These are phyloP conservation scores for Carex cristatella DNA, from an alignment of 176 grass and related monocot species.

Conservation along the genomic window DNA sequence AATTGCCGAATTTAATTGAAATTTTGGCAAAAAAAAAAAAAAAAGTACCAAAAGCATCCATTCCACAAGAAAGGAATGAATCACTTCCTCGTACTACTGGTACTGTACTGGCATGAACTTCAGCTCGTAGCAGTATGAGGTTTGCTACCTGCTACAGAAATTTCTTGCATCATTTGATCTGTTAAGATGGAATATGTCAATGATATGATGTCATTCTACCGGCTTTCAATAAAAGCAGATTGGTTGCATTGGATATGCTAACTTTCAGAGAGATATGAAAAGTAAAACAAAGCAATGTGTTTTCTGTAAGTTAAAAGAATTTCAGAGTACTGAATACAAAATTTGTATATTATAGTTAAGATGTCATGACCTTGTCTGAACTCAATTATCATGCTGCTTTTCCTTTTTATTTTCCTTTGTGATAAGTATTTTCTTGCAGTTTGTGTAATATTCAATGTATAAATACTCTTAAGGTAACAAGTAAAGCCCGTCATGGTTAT, in stretches of 20 bases:
- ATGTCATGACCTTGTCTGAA: background rate
- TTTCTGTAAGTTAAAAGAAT: background rate
- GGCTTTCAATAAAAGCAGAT: background rate
- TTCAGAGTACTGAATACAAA: background rate
- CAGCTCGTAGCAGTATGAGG: background rate
- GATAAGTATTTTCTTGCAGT: background rate
- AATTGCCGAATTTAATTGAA: background rate
- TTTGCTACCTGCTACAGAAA: background rate
- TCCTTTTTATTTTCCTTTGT: background rate
- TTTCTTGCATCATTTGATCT: background rate
- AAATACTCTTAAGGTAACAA: conserved; percentile 4
- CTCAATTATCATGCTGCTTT: background rate
- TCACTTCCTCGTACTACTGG: background rate
- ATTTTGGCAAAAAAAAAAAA: background rate
- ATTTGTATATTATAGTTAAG: background rate
- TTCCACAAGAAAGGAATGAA: background rate
- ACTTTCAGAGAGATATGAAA: too few relatives aligned
- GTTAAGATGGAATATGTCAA: background rate
- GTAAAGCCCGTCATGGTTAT: background rate
- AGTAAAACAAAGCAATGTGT: too few relatives aligned
- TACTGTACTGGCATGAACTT: background rate
- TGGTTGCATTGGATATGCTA: background rate
- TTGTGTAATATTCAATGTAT: background rate
- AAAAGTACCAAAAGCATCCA: background rate
- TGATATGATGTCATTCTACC: background rate